These are phyloP conservation scores for Hibiscus tridactylites DNA, from an alignment of 345 rosid species.

Conservation along the genomic window DNA sequence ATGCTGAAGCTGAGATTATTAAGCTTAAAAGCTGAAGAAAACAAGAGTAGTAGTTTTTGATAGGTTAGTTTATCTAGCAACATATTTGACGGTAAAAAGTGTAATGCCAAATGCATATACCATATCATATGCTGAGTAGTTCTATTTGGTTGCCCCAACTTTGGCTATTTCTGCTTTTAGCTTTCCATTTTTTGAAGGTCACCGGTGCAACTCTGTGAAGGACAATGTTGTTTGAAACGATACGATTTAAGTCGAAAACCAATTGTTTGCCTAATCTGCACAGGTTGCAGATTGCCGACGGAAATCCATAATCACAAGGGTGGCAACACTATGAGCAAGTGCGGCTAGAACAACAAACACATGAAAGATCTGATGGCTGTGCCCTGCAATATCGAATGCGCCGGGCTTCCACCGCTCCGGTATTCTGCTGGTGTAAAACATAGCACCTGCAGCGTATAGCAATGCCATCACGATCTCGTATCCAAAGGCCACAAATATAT, in stretches of 20 bases:
- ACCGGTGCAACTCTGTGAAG: background rate
- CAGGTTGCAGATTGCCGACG: slow-evolving; percentile 55
- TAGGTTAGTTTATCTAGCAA: too few relatives aligned
- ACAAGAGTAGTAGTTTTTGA: too few relatives aligned
- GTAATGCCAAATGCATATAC: too few relatives aligned
- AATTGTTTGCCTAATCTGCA: background rate
- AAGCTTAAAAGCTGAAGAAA: too few relatives aligned
- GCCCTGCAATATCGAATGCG: slow-evolving; percentile 87
- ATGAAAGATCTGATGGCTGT: slow-evolving; percentile 94
- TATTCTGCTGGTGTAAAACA: slow-evolving; percentile 55
- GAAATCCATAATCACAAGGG: slow-evolving; percentile 67
- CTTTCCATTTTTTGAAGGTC: background rate
- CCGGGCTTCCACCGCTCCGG: slow-evolving; percentile 96
- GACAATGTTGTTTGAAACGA: background rate
- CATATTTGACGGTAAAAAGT: too few relatives aligned
- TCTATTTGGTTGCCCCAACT: too few relatives aligned
- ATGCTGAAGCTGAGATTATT: too few relatives aligned
- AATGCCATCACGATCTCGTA: slow-evolving; percentile 77
- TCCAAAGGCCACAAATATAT: slow-evolving; percentile 41
- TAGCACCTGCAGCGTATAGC: slow-evolving; percentile 63
- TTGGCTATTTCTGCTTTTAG: too few relatives aligned
- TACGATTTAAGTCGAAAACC: background rate
- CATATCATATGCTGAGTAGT: too few relatives aligned
- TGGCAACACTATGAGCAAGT: slow-evolving; percentile 73
- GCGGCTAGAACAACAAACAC: slow-evolving; percentile 86